Evolutionary conservation across 306 rosid species (phyloP), one percentile per base, ranked within the genome.

Genomic region (Quercus mongolica): DNA sequence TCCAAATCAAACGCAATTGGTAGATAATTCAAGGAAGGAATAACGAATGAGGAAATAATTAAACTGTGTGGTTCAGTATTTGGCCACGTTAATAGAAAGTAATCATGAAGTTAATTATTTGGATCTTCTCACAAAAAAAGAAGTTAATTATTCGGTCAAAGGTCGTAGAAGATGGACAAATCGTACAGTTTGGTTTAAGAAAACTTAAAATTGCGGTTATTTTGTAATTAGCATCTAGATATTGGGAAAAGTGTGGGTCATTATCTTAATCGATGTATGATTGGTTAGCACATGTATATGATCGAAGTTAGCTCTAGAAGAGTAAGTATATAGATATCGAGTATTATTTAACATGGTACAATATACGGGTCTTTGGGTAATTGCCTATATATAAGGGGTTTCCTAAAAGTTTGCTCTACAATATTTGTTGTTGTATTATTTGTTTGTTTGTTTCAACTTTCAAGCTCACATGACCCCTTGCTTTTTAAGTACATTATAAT

Each of bases 141-240:
- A 51, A 28, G 3, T 54, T 78, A 58, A 81, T 81, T 70, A 79
- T 79, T 73, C 74, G 89, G 86, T 88, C 85, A 83, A 83, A 74
- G 74, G 75, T 61, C 68, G 76, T 63, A 56, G 56, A 44, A 78
- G 63, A 71, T 77, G 78, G 80, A 73, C 71, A 78, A 61, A 78
- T 84, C 82, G 86, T 76, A 76, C 84, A 62, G 31, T 56, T 44
- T 1, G 25, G 18, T 56, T 56, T 26, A 9, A 75, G 62, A 65
- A 55, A 25, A 3, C 33, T 33, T 49, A 20, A 20, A 62, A 62
- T 70, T 58, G 19, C 35, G 1, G 25, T 26, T 17, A 4, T 41
- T 62, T 51, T 17, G 56, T 28, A 26, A 49, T 54, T 21, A 26
- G 25, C 26, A 15, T 35, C 54, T 28, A 73, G 55, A 26, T 65